phyloP scores from a whole-genome alignment of 495 filamentous ascomycete genomes.

The Cladorrhinum samala region DNA sequence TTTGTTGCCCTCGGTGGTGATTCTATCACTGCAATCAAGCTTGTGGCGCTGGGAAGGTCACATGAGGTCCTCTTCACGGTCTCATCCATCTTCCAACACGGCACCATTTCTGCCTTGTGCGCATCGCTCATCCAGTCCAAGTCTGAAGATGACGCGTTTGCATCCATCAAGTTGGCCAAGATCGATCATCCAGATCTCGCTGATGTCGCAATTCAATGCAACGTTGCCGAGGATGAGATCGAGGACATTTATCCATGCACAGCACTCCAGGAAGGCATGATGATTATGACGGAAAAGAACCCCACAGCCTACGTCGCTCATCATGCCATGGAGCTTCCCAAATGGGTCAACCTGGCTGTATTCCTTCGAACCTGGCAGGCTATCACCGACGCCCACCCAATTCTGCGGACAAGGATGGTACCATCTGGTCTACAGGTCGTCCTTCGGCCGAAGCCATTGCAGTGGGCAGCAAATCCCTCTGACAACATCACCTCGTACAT shows the following conservation, averaged over 20 bases:
- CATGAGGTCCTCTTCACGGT: conserved; percentile 49
- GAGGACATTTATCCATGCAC: not conserved
- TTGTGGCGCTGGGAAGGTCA: conserved; percentile 48
- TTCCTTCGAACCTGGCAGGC: not conserved
- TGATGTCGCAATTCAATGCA: conserved; percentile 2
- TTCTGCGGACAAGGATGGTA: not conserved
- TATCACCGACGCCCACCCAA: not conserved
- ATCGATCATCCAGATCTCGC: conserved; percentile 3
- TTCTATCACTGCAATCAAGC: conserved; percentile 60
- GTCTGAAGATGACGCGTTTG: not conserved
- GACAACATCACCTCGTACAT: not conserved
- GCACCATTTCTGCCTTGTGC: conserved; percentile 1
- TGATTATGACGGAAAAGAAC: not conserved
- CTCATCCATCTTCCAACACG: conserved; percentile 40
- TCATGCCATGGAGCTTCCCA: not conserved
- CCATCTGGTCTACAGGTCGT: not conserved
- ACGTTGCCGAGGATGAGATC: not conserved
- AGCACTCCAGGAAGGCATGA: not conserved
- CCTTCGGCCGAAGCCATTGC: not conserved
- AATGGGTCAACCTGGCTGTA: not conserved
- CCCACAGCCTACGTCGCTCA: not conserved
- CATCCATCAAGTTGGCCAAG: not conserved
- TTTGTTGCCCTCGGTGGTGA: conserved; percentile 62
- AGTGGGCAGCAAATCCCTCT: not conserved
- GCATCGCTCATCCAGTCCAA: not conserved